Base-by-base conservation (phyloP, 139 green algal species). In the Closterium sp. region DNA sequence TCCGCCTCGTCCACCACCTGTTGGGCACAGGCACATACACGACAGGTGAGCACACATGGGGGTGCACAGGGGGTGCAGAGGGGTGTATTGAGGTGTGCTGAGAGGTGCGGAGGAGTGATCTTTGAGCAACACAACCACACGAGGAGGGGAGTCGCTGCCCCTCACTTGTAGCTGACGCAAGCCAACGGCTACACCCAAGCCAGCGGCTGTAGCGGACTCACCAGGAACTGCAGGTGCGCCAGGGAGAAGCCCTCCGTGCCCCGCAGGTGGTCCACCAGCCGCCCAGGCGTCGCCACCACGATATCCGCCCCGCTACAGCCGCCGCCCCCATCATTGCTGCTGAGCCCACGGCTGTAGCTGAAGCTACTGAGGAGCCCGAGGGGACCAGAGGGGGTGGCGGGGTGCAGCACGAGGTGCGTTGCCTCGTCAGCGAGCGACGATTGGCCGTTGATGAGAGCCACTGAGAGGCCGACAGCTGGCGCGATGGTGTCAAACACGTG, bases 231-330 rank as follows among this genome's bases (percentile, higher is more conserved):
- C 88, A 99, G 95, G 33, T 95, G 85, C 81, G 93, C 84, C 25
- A 94, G 38, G 31, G 91, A 84, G 93, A 98, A 98, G 25, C 94
- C 89, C 9, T 89, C 34, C 0, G 97, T 98, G 89, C 96, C 97
- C 87, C 96, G 88, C 89, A 99, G 93, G 93, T 99, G 98, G 95
- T 99, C 97, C 93, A 99, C 94, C 85, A 99, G 95, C 9, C 98
- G 92, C 2, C 97, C 97, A 0, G 97, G 97, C 0, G 97, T 98
- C 43, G 96, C 96, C 89, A 97, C 96, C 88, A 99, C 89, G 23
- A 98, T 88, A 30, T 94, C 97, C 32, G 99, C 94, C 23, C 33
- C 25, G 31, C 89, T 90, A 36, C 36, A 34, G 25, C 38, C 21
- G 85, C 19, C 32, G 12, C n/a, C 28, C 87, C 30, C 25, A 10